Evolutionary conservation across 106 monocot genomes (phyloP), one percentile per base, ranked within the genome.

Genomic region (Acorus gramineus): DNA sequence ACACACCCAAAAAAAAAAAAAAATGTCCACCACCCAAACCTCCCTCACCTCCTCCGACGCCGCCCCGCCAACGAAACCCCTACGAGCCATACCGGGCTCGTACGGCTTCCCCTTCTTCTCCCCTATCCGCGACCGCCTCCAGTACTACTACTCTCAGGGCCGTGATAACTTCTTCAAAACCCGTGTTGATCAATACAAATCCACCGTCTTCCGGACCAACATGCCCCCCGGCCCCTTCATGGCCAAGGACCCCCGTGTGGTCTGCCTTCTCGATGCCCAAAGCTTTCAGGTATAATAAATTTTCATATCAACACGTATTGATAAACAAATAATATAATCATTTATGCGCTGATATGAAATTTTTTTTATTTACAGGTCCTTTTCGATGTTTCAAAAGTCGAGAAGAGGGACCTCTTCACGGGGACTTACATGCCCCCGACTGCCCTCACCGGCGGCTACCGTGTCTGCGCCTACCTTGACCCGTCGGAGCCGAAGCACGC

Each of bases 391-490:
- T 60, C 77, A 14, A 80, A 71, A 48, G 77, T 85, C 46, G 75
- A 78, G 61, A 85, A 85, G 57, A 55, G 42, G 14, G 65, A 81
- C 74, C 48, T 71, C 57, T 71, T 85, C 55, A 71, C 67, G 10
- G 80, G 85, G 12, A 78, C 68, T 8, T 81, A 69, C 75, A 66
- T 78, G 61, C 85, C 85, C 57, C 72, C 85, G 12, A 64, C 78
- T 8, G 13, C 44, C 5, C 62, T 81, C 78, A 85, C 78, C 48
- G 85, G 85, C 10, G 77, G 80, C 13, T 62, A 72, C 72, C 81
- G 85, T 3, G 71, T 75, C 71, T 81, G 77, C 65, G 64, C 85
- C 63, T 77, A 85, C 72, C 85, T 85, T 60, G 85, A 85, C 61
- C 75, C 85, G 0, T 78, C 85, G 48, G 81, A 85, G n/a, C 64